phyloP scores from a whole-genome alignment of 371 early-diverging fungal genomes.

The Mucor saturninus region DNA sequence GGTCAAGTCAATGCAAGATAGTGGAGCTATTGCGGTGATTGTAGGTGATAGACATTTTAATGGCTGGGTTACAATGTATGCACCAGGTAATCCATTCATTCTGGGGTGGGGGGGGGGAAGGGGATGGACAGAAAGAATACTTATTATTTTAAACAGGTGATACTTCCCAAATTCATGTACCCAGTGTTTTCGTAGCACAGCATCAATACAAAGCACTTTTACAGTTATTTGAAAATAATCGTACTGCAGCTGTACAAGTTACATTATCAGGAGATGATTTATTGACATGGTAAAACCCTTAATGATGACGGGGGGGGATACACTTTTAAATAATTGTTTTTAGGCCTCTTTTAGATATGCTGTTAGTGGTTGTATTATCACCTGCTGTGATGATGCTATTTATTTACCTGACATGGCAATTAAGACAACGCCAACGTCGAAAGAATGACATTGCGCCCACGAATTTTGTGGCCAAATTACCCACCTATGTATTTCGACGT shows the following conservation, averaged over 20 bases:
- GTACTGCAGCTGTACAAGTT: slow-evolving; percentile 46
- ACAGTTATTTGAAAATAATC: slow-evolving; percentile 36
- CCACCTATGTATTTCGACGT: slow-evolving; percentile 64
- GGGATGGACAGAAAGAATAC: background rate
- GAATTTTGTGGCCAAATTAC: slow-evolving; percentile 72
- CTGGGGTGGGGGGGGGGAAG: background rate
- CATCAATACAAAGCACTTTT: slow-evolving; percentile 65
- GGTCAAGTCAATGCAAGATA: slow-evolving; percentile 85
- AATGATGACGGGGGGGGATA: background rate
- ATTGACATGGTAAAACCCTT: slow-evolving; percentile 44
- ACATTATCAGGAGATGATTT: slow-evolving; percentile 47
- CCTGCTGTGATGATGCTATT: slow-evolving; percentile 79
- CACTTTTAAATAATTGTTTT: background rate
- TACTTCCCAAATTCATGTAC: slow-evolving; percentile 76
- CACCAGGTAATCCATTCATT: slow-evolving; percentile 60
- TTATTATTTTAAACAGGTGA: slow-evolving; percentile 54
- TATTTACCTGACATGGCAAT: slow-evolving; percentile 74
- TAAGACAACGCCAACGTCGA: slow-evolving; percentile 67
- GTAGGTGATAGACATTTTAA: slow-evolving; percentile 84
- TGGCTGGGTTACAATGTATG: slow-evolving; percentile 91
- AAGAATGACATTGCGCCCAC: slow-evolving; percentile 77
- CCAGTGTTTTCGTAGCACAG: slow-evolving; percentile 82
- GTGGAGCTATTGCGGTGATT: slow-evolving; percentile 86
- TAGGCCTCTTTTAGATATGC: slow-evolving; percentile 73
- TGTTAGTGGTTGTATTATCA: slow-evolving; percentile 73